Evolutionary conservation across 2,329 filamentous ascomycete genomes (phyloP), one percentile per base, ranked within the genome.

Genomic region (Exophiala sideris): DNA sequence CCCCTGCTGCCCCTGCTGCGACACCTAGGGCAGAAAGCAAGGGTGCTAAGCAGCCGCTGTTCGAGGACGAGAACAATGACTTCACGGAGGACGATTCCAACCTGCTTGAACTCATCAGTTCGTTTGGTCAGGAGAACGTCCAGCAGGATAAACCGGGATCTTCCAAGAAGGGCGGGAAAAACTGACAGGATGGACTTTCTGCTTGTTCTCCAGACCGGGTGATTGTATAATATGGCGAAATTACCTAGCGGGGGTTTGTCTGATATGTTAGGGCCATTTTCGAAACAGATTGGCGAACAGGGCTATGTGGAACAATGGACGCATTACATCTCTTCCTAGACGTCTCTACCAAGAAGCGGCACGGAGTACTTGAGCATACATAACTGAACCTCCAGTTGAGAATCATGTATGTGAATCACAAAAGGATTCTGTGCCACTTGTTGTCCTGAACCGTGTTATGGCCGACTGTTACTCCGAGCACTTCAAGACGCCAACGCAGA

Each of bases 71-170:
- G 71, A 79, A 75, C 66, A 77, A 73, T 67, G 66, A 62, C 11
- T 71, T 68, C 29, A 68, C 73, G 48, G 71, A 75, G 49, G 71
- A 76, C 54, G 76, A 80, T 48, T 79, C 80, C 58, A 81, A 77
- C 66, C 63, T 83, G 66, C 67, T 84, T 70, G 79, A 83, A 71
- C 68, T 83, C 68, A 80, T 82, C 61, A 77, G 74, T 64, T 76
- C 72, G 40, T 77, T 74, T 66, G 74, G 71, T 29, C 71, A 76
- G 65, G 68, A 70, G 53, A 62, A 61, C 10, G 42, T 29, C 11
- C 49, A 49, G 29, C 45, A 48, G 20, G 18, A 39, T 58, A 68
- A 71, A 61, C 61, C 66, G 58, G 65, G 65, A 60, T 59, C 57
- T 55, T 54, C 62, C 49, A 69, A 66, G 52, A 58, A 58, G 50